Base-by-base conservation (phyloP, 2,329 filamentous ascomycete genomes). In the Pezicula neosporulosa region DNA sequence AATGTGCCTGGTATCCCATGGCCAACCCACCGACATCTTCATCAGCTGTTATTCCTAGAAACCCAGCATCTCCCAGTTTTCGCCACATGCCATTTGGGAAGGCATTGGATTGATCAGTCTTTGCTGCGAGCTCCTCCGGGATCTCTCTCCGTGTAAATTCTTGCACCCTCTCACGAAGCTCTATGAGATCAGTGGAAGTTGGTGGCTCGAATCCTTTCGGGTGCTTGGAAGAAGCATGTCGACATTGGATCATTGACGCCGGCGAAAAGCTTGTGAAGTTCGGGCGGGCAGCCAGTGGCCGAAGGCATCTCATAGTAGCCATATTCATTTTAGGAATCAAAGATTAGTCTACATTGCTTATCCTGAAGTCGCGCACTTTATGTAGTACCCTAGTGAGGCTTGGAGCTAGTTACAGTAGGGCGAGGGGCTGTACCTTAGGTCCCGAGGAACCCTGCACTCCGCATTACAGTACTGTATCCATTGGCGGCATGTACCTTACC, bases 1-100 rank as follows among this genome's bases (percentile, higher is more conserved):
- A 96, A 72, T 99, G 94, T 42, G 94, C 93, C 74, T 97, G 93
- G 71, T 97, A 99, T 10, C 94, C 94, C 84, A 97, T 87, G 1
- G 79, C 89, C 43, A 97, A 72, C 2, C 93, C 94, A 36, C 94
- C 94, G 48, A 94, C 90, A 50, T 90, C 87, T 72, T 96, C 91
- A 64, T 96, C 90, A 16, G 90, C 94, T 8, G 94, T 97, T 63
- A 97, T 89, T 53, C 94, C 94, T 27, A 97, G 80, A 61, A 97
- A 87, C 6, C 89, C 94, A 33, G 94, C 94, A 58, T 91, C 87
- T 56, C 94, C 94, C 46, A 99, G 77, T 73, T 96, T 97, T 68
- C 80, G 77, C 94, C 94, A 99, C 87, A 99, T 93, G 6, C 87
- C 84, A 47, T 83, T 80, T 3, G 94, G 94, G 69, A 99, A 99